phyloP scores from a whole-genome alignment of 257 asterid genomes.

The Orobanche coerulescens region DNA sequence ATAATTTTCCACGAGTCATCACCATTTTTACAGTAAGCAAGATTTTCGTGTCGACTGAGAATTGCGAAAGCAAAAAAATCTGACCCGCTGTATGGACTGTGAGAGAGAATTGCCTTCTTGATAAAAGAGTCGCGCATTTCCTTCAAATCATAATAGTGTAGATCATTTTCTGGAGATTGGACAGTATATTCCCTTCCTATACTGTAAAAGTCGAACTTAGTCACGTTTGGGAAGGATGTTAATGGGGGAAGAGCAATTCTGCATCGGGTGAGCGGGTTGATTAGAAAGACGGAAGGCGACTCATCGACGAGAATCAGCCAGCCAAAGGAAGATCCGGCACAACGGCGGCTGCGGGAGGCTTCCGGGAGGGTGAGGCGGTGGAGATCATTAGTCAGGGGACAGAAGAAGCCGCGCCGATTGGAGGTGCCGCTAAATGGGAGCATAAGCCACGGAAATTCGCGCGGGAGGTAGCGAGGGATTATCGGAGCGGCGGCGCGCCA shows the following conservation, averaged over 20 bases:
- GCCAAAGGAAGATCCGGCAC: constrained; percentile 75
- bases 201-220: constrained; percentile 38
- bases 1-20: constrained; percentile 45
- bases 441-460: constrained; percentile 88
- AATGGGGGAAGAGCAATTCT: constrained; percentile 54
- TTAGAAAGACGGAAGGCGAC: constrained; percentile 51
- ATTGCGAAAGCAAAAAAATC: constrained; percentile 49
- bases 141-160: constrained; percentile 28
- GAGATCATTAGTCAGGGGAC: constrained; percentile 33
- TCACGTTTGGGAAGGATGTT: constrained; percentile 51
- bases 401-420: constrained; percentile 44
- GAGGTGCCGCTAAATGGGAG: constrained; percentile 44
- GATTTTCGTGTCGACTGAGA: constrained; percentile 35
- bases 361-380: constrained; percentile 54
- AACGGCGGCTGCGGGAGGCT: constrained; percentile 49
- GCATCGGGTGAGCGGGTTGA: constrained; percentile 66
- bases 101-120: constrained; percentile 56
- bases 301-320: constrained; percentile 66
- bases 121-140: constrained; percentile 68
- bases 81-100: constrained; percentile 29
- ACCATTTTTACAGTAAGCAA: constrained; percentile 51
- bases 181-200: constrained; percentile 59
- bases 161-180: constrained; percentile 30
- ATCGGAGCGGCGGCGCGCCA: constrained; percentile 51
- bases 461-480: constrained; percentile 45